Evolutionary conservation across 257 asterid species (phyloP), one percentile per base, ranked within the genome.

Genomic region (Solanum megistacrolobum): DNA sequence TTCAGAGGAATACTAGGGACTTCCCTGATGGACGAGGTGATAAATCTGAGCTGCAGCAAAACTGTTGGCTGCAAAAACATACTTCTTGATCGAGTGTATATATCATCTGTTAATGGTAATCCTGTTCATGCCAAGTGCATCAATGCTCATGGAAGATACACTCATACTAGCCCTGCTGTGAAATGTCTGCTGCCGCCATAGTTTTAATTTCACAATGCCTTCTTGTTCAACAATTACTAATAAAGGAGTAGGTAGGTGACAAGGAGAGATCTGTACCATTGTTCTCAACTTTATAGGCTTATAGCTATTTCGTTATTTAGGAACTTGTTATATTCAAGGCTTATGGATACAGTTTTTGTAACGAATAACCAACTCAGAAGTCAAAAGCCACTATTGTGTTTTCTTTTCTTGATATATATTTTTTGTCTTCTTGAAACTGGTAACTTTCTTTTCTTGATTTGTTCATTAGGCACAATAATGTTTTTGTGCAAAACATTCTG

Each of bases 121-220:
- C 90, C 87, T 36, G 93, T 89, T 12, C 86, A 78, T 62, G 93
- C 98, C 6, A 58, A 7, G 20, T 94, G 98, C 39, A 72, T 68
- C 86, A 94, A 92, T 87, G 96, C 96, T 84, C 94, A 92, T 88
- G 98, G 98, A 83, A 83, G 14, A 83, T 90, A 93, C 69, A 87
- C 91, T 52, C 94, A 78, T 86, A 91, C 95, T 1, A 90, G n/a
- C 14, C 94, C 94, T 83, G 81, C 89, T 72, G 92, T 91, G 36
- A 92, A 87, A 0, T 94, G 98, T 83, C 69, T 82, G 43, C 41
- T 27, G 39, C 93, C 88, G 9, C 93, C 89, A 32, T 92, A 92
- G 75, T 75, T 48, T 1, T 82, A 31, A 48, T 82, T 27, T 82
- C 36, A 29, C 29, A 20, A 29, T 48, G 39, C 86, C 29, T 16